A percentile compares a stretch with the other conserved stretches of the same genome.
Evolutionary conservation across 2,329 filamentous ascomycete species (phyloP).

Genomic region (Ophiostoma ulmi): DNA sequence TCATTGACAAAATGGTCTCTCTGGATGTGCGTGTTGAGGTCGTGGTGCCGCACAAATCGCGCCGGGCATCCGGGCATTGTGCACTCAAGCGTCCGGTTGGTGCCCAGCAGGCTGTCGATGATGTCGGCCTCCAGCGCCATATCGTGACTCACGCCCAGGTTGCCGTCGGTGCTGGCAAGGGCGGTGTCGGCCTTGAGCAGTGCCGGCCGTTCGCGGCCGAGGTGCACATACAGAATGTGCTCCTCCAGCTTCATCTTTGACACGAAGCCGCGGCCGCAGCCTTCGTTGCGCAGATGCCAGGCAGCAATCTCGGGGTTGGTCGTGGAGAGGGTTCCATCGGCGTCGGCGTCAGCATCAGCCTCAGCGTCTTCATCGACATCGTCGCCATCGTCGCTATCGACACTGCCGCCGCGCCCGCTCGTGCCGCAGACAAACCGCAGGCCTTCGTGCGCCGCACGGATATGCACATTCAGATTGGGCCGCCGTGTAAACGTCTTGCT

Average conservation of each 20-base stretch:
- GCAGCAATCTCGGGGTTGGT: slow-evolving; percentile 50
- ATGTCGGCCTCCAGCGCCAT: slow-evolving; percentile 26
- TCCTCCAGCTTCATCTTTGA: slow-evolving; percentile 76
- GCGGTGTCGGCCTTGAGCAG: slow-evolving; percentile 23
- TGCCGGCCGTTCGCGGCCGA: slow-evolving; percentile 51
- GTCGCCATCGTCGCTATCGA: background rate
- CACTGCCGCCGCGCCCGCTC: background rate
- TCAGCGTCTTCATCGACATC: background rate
- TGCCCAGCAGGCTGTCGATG: slow-evolving; percentile 34
- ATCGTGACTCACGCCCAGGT: background rate
- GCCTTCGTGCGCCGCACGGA: slow-evolving; percentile 71
- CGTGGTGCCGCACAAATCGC: slow-evolving; percentile 47
- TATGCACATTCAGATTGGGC: slow-evolving; percentile 76
- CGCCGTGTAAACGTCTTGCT: slow-evolving; percentile 72
- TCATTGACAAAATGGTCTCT: slow-evolving; percentile 29
- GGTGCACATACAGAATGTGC: slow-evolving; percentile 76
- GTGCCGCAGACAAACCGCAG: slow-evolving; percentile 71
- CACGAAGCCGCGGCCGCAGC: slow-evolving; percentile 70
- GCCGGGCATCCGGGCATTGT: slow-evolving; percentile 39
- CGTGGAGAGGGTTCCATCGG: slow-evolving; percentile 33
- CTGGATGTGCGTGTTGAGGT: slow-evolving; percentile 38
- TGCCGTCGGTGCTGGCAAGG: background rate
- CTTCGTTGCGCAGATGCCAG: slow-evolving; percentile 56
- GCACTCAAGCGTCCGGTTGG: slow-evolving; percentile 44
- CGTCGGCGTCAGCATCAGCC: background rate